Base-by-base conservation (phyloP, 768 basidiomycete genomes). In the Leccinum broughii region DNA sequence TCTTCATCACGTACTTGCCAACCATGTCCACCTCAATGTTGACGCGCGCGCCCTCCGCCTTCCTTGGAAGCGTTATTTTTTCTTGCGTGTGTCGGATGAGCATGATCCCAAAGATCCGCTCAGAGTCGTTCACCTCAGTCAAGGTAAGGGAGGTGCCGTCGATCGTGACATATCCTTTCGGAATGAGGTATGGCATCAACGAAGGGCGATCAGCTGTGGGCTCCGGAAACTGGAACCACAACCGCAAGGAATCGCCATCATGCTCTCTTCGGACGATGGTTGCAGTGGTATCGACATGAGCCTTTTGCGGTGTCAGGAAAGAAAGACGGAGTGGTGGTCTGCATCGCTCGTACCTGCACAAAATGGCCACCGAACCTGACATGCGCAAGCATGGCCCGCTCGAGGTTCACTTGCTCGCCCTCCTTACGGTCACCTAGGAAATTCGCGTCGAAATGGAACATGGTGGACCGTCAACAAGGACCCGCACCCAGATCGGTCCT, bases 1-100 rank as follows among this genome's bases (percentile, higher is more conserved):
- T 89, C 79, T 94, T 95, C 68, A 84, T 83, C 4, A 95, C 91
- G 63, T 92, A 94, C 75, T 96, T 96, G 15, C 92, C 94, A 22
- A 95, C 87, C 85, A 94, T 93, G 71, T 97, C 94, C 49, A 89
- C 94, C 77, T 99, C 97, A 59, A 99, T 83, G 70, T 99, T 99
- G 54, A 98, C 95, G 67, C 82, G 89, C 51, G 84, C 83, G 1
- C 95, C 95, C 1, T 90, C 72, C 3, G 68, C 64, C 75, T 98
- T 99, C 62, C 77, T 81, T 44, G 83, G 81, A 55, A 99, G 80
- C 3, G 92, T 89, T 59, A 98, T 88, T 75, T 88, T 93, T 67
- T 87, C 77, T 71, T 97, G 96, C 11, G 93, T 95, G 75, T 98
- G 95, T 66, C 85, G 85, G 75, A 99, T 95, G 64, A 99, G 84